phyloP scores from a whole-genome alignment of 441 rosid species.

The Aquilaria agallochum region DNA sequence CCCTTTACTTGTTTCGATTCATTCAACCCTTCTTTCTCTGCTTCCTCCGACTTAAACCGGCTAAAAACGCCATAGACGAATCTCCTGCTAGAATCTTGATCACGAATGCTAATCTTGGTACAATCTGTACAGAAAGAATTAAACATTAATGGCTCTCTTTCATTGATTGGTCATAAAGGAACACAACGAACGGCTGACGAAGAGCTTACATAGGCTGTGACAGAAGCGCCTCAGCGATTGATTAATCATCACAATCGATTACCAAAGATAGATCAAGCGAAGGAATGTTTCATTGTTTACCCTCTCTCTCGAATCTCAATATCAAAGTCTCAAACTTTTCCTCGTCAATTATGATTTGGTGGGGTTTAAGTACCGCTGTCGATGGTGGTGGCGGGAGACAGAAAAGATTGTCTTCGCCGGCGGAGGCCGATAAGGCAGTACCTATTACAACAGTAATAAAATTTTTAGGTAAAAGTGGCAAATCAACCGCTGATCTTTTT shows the following conservation, averaged over 20 bases:
- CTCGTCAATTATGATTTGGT: too few relatives aligned
- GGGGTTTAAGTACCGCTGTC: too few relatives aligned
- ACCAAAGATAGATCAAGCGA: not conserved
- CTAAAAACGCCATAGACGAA: slow-evolving; percentile 34
- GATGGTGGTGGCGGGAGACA: not conserved
- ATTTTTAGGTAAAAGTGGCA: too few relatives aligned
- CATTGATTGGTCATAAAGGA: not conserved
- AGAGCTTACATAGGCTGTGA: slow-evolving; percentile 24
- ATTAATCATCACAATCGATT: slow-evolving; percentile 21
- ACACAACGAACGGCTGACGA: not conserved
- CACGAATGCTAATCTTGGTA: slow-evolving; percentile 28
- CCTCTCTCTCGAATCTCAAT: too few relatives aligned
- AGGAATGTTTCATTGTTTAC: too few relatives aligned
- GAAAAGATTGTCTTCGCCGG: not conserved
- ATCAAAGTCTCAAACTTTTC: too few relatives aligned
- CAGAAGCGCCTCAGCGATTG: slow-evolving; percentile 31
- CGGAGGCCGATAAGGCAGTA: too few relatives aligned
- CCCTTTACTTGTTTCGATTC: slow-evolving; percentile 24
- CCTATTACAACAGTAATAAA: too few relatives aligned
- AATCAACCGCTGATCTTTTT: too few relatives aligned
- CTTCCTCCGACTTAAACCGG: slow-evolving; percentile 40
- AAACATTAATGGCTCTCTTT: too few relatives aligned
- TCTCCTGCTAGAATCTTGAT: slow-evolving; percentile 31
- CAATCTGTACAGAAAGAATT: slow-evolving; percentile 27
- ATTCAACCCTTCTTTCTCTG: slow-evolving; percentile 24